Conservation (phyloP, 2,329 filamentous ascomycete genomes). For the Calonectria pseudoturangicola region DNA sequence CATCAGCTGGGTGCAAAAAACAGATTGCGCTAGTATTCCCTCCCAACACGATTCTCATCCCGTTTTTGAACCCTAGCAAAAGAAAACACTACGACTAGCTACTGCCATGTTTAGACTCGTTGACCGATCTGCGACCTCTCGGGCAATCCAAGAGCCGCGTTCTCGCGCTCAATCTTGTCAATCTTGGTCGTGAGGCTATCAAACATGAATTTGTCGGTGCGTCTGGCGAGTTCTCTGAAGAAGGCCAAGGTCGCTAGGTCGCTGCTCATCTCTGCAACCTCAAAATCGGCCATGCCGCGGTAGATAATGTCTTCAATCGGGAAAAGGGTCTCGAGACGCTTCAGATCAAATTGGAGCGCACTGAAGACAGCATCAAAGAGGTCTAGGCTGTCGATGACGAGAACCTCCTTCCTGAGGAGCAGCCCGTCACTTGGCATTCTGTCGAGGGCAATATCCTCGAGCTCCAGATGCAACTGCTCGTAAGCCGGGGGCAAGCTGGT, state of each 20-base stretch:
- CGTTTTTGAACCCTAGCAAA: neutral
- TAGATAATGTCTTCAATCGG: neutral
- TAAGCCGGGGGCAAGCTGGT: neutral
- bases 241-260: neutral
- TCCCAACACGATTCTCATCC: neutral
- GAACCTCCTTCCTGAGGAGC: neutral
- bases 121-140: too few species aligned
- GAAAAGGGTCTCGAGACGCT: neutral
- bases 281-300: neutral
- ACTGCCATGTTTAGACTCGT: neutral
- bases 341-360: neutral
- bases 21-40: neutral
- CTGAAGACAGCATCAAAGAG: neutral
- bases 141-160: too few species aligned
- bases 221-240: neutral
- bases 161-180: neutral
- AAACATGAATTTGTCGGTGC: neutral
- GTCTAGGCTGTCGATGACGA: neutral
- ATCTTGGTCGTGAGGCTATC: conserved; percentile 1
- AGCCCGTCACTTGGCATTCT: neutral
- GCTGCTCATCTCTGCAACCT: conserved; percentile 8
- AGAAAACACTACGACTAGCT: neutral
- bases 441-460: conserved; percentile 11
- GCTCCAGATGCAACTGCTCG: neutral
- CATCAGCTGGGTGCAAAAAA: too few species aligned